Percentiles rank a stretch among this genome's conserved stretches.
phyloP scores from a whole-genome alignment of 495 filamentous ascomycete genomes.

The Aeminium ludgeri region DNA sequence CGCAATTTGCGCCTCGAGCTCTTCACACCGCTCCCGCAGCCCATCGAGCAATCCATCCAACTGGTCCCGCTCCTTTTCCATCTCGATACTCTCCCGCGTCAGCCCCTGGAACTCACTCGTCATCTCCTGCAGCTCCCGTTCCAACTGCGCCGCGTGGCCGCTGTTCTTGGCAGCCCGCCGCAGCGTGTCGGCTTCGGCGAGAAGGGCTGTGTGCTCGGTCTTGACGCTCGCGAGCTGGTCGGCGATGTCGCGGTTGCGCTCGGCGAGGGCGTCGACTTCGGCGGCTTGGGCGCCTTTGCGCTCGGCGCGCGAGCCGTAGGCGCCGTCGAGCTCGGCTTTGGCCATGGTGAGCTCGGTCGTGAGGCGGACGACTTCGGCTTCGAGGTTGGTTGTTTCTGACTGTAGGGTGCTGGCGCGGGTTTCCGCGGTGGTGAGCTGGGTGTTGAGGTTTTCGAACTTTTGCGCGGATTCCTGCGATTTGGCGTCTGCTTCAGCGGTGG shows the following conservation, averaged over 20 bases:
- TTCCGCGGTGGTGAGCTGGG: slow-evolving; percentile 3
- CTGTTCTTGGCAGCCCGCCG: slow-evolving; percentile 17
- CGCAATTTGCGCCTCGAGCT: slow-evolving; percentile 46
- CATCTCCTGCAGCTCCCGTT: slow-evolving; percentile 66
- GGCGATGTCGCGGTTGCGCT: slow-evolving; percentile 36
- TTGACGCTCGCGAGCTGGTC: slow-evolving; percentile 8
- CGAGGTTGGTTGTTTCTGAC: slow-evolving; percentile 54
- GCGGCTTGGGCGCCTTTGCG: slow-evolving; percentile 20
- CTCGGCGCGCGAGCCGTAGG: slow-evolving; percentile 44
- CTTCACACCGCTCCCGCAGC: slow-evolving; percentile 52
- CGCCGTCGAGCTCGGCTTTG: slow-evolving; percentile 86
- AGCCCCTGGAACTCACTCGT: slow-evolving; percentile 74
- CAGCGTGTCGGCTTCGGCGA: slow-evolving; percentile 1
- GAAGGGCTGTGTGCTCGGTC: slow-evolving; percentile 3
- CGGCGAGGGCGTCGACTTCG: slow-evolving; percentile 28
- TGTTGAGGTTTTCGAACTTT: not conserved
- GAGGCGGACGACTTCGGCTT: slow-evolving; percentile 66
- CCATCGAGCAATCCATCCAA: slow-evolving; percentile 58
- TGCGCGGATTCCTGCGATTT: not conserved
- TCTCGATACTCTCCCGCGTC: slow-evolving; percentile 68
- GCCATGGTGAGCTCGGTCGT: slow-evolving; percentile 85
- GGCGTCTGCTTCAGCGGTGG: not conserved
- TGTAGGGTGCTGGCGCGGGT: slow-evolving; percentile 21
- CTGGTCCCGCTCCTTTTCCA: slow-evolving; percentile 67
- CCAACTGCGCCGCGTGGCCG: slow-evolving; percentile 42